Conservation (phyloP, 2,329 filamentous ascomycete genomes). For the Fusarium subtropicale region DNA sequence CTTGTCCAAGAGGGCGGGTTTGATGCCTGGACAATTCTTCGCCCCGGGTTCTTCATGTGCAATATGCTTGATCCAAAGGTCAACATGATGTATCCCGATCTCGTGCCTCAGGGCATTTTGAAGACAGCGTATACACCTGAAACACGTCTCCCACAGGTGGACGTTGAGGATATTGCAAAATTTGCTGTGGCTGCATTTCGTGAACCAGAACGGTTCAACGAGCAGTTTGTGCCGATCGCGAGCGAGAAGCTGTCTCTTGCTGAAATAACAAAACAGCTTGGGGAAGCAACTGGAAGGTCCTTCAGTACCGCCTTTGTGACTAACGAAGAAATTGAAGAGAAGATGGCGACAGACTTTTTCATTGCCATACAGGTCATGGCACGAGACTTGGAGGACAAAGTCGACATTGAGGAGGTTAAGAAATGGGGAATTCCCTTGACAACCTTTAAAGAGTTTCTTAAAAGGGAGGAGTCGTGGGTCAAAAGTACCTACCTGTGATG, state of each 20-base stretch:
- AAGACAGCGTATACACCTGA: not conserved
- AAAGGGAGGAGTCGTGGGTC: not conserved
- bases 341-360: not conserved
- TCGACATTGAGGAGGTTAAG: not conserved
- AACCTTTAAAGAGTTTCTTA: not conserved
- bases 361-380: constrained; percentile 4
- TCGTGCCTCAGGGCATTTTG: not conserved
- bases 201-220: constrained; percentile 1
- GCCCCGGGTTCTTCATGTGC: constrained; percentile 16
- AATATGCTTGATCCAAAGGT: constrained; percentile 17
- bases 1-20: not conserved
- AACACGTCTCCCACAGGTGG: constrained; percentile 2
- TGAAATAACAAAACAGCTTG: not conserved
- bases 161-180: constrained; percentile 13
- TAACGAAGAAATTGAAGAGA: not conserved
- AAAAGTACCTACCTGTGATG: not conserved
- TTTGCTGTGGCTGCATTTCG: constrained; percentile 7
- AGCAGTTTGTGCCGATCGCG: not conserved
- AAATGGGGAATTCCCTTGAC: not conserved
- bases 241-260: constrained; percentile 1
- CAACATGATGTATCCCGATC: constrained; percentile 2
- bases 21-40: constrained; percentile 17
- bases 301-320: not conserved
- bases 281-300: not conserved
- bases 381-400: constrained; percentile 1